phyloP scores from a whole-genome alignment of 2,329 filamentous ascomycete genomes.

The Aspergillus sp. region DNA sequence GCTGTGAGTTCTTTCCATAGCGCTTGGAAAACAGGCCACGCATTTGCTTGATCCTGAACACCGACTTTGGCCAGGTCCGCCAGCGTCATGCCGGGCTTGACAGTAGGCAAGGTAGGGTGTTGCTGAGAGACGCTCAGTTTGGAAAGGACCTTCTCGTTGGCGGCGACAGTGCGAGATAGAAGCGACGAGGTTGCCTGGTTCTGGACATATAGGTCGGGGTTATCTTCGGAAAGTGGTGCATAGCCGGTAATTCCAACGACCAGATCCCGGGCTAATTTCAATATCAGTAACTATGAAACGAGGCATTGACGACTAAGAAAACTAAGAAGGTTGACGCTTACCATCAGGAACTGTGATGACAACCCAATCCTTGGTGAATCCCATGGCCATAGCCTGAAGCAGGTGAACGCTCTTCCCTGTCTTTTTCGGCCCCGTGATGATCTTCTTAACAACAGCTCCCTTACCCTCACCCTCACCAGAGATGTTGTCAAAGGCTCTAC shows the following conservation, averaged over 20 bases:
- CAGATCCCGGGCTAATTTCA: slow-evolving; percentile 70
- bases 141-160: slow-evolving; percentile 67
- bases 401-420: slow-evolving; percentile 86
- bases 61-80: slow-evolving; percentile 67
- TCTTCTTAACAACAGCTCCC: slow-evolving; percentile 50
- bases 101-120: slow-evolving; percentile 59
- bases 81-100: slow-evolving; percentile 62
- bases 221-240: slow-evolving; percentile 60
- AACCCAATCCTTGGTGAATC: slow-evolving; percentile 79
- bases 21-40: slow-evolving; percentile 77
- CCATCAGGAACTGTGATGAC: slow-evolving; percentile 89
- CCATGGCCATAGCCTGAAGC: slow-evolving; percentile 80
- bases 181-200: slow-evolving; percentile 73
- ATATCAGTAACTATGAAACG: slow-evolving; percentile 16
- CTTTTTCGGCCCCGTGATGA: slow-evolving; percentile 71
- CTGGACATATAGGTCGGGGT: slow-evolving; percentile 67
- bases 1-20: slow-evolving; percentile 76
- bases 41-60: slow-evolving; percentile 71
- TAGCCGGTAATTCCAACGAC: slow-evolving; percentile 81
- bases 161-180: slow-evolving; percentile 68
- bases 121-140: slow-evolving; percentile 50
- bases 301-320: not conserved
- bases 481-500: slow-evolving; percentile 61
- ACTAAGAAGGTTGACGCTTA: slow-evolving; percentile 42
- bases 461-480: slow-evolving; percentile 41